Evolutionary conservation across 805 yeast species (phyloP).

Genomic region (Teunomyces kruisii): DNA sequence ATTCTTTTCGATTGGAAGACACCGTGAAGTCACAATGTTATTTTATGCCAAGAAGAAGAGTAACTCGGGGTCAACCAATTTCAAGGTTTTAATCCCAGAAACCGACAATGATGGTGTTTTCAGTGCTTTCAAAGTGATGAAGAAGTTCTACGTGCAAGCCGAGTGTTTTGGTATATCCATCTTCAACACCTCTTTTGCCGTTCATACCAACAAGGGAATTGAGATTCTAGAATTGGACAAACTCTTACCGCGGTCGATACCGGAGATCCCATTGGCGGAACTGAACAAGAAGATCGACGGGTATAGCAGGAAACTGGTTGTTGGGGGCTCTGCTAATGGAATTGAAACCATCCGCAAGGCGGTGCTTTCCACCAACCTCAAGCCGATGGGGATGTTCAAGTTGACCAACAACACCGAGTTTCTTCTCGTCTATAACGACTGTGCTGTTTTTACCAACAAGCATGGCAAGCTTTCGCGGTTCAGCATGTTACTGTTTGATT

Average conservation of each 20-base stretch:
- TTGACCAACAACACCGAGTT: conserved; percentile 51
- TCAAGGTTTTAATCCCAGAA: conserved; percentile 58
- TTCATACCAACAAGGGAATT: conserved; percentile 66
- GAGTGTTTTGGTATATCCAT: conserved; percentile 63
- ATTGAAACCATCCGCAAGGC: conserved; percentile 41
- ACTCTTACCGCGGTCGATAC: conserved; percentile 56
- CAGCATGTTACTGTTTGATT: conserved; percentile 43
- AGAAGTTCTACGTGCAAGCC: conserved; percentile 50
- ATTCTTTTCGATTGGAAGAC: conserved; percentile 68
- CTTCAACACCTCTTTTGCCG: conserved; percentile 64
- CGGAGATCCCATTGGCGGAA: conserved; percentile 41
- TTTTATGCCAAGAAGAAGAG: conserved; percentile 56
- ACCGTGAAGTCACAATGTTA: conserved; percentile 59
- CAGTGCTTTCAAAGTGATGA: conserved; percentile 36
- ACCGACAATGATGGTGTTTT: conserved; percentile 53
- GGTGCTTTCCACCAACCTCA: conserved; percentile 38
- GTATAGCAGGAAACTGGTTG: conserved; percentile 21
- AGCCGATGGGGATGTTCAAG: conserved; percentile 65
- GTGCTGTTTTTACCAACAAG: conserved; percentile 64
- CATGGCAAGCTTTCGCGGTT: conserved; percentile 52
- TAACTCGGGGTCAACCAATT: conserved; percentile 43
- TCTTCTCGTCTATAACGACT: conserved; percentile 66
- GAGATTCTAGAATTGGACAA: conserved; percentile 63
- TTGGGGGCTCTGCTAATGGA: conserved; percentile 11
- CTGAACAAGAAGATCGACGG: conserved; percentile 28